Evolutionary conservation across 805 yeast species (phyloP), one percentile per base, ranked within the genome.

Genomic region (Schwanniomyces vanrijiae): DNA sequence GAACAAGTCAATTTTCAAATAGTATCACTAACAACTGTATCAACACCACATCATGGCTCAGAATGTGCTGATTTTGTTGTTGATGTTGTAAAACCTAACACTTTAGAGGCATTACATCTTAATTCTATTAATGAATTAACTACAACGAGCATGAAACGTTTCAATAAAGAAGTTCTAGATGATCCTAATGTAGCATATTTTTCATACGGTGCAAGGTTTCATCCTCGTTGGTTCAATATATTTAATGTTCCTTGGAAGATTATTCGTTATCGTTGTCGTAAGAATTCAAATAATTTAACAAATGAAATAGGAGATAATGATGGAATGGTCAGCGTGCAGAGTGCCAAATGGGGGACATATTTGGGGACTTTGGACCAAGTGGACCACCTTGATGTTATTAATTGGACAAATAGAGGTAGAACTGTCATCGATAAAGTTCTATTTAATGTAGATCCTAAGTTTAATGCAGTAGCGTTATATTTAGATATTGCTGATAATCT

Each of bases 21-120:
- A 7, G 81, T 76, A 1, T 86, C 94, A 37, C 68, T 90, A 24
- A 90, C 97, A 1, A 90, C 97, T 0, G 75, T 90, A 0, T 81
- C 94, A 0, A 88, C 97, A 0, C 97, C 97, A 0, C 97, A 90
- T 67, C 80, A 76, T 45, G 97, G 97, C 0, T 82, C 95, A 0
- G 86, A 84, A 39, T 80, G 88, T 54, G 96, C 97, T 0, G 91
- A 90, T 57, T 81, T 76, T 53, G 75, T 84, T 4, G 69, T 79
- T 20, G 65, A 71, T 7, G 47, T 69, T 6, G 54, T 61, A 55
- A 55, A 44, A 44, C 54, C 44, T 39, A 59, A 42, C 52, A 51
- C 56, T 9, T 9, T 53, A 1, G 40, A 62, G 10, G 40, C 43
- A 2, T 25, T 66, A 13, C 55, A 63, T 21, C 73, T 75, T 1